Evolutionary conservation across 371 early-diverging fungal species (phyloP), one percentile per base, ranked within the genome.

Genomic region (Mortierella sp.): DNA sequence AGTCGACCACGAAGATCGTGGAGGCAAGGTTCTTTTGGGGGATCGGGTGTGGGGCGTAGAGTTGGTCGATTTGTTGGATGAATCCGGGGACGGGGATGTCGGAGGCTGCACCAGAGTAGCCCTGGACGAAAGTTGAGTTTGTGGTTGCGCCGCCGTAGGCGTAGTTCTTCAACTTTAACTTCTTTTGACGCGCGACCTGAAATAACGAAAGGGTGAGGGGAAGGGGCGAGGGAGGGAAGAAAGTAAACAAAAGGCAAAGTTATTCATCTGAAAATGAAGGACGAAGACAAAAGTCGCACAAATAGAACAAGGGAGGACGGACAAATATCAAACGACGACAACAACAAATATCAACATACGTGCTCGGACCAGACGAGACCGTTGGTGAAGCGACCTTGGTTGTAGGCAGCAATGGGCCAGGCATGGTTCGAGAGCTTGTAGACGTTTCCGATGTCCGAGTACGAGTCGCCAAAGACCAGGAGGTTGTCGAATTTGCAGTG

Each of bases 141-240:
- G 61, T 75, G 5, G 84, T 79, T 39, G 83, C 85, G 0, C 79
- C 82, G 6, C 82, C 87, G 55, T 50, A 86, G 31, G 86, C 87
- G 39, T 74, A 77, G 64, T 68, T 64, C 14, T 31, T 13, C 22
- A 80, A 4, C 45, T 76, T 66, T 47, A 67, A 44, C 4, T 65
- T 50, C 34, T 69, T 74, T 9, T 11, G 44, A n/a, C 45, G 45
- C 7, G 79, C 50, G 16, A 73, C 24, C 64, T 76, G 13, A n/a
- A n/a, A n/a, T n/a, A n/a, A n/a, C n/a, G n/a, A n/a, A n/a, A n/a
- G n/a, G n/a, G n/a, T n/a, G n/a, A n/a, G n/a, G n/a, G n/a, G n/a
- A n/a, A n/a, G n/a, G n/a, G n/a, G n/a, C n/a, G n/a, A n/a, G n/a
- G 41, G 22, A 37, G 41, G 50, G 40, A 66, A 45, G 9, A 3